Evolutionary conservation across 495 filamentous ascomycete species (phyloP), one percentile per base, ranked within the genome.

Genomic region (Penicillium manginii): DNA sequence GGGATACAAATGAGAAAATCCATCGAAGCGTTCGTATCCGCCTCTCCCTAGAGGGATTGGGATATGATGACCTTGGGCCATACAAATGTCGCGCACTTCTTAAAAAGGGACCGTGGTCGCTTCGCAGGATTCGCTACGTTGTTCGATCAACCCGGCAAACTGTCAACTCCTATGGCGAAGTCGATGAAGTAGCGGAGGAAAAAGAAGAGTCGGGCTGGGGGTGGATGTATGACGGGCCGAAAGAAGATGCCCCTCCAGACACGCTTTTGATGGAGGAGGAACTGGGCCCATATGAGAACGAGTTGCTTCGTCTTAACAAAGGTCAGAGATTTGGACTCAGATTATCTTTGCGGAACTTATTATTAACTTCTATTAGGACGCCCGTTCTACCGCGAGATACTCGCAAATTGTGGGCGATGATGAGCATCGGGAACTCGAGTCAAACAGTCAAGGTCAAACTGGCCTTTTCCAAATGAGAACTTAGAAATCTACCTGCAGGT

Each of bases 1-100:
- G 73, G 26, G 72, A 83, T 61, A 90, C 87, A 14, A 81, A 86
- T 63, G 86, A 90, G 75, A 81, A 84, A 53, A 80, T 89, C 51
- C 87, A 90, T 60, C 79, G 83, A 37, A 83, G 76, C 42, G 86
- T 85, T 6, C 79, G 87, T 12, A 73, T 85, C 6, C 77, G 87
- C 18, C 66, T 83, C 70, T 55, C 79, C 60, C 62, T 84, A 61
- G 65, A 73, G 45, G 87, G 86, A 0, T 77, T 86, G 18, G 84
- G 83, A 3, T 72, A 81, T 54, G 78, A 86, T 57, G 86, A 88
- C 66, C 64, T 67, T 23, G 76, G 72, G 9, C 23, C 71, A 32
- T 89, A 86, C 71, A 75, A 79, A 48, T 82, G 78, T 52, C 70
- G 74, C 5, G 79, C 84, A 0, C 71, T 89, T 7, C 35, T 65